Conservation (phyloP, 2,329 filamentous ascomycete genomes). For the Penicillium psychrosexuale region DNA sequence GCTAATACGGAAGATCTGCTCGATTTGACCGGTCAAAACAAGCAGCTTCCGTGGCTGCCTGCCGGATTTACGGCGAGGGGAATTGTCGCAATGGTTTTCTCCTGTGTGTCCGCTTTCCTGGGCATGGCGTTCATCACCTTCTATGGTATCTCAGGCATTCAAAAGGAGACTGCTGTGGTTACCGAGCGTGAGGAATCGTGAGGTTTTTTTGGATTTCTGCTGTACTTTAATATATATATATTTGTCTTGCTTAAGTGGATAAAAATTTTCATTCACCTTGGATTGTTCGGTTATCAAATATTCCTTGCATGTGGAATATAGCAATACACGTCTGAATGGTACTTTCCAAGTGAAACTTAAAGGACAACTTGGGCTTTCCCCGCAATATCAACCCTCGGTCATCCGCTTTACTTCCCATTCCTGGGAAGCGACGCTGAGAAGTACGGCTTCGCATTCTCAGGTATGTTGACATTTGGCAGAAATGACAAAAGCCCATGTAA, state of each 20-base stretch:
- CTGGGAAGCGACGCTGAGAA: constrained; percentile 65
- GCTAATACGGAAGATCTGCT: constrained; percentile 64
- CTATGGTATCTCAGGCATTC: constrained; percentile 48
- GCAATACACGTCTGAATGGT: not conserved
- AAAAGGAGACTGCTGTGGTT: not conserved
- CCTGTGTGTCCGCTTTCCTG: constrained; percentile 63
- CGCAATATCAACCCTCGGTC: constrained; percentile 81
- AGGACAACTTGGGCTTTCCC: constrained; percentile 90
- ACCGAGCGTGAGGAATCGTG: not conserved
- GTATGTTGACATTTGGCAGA: constrained; percentile 39
- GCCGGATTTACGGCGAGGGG: constrained; percentile 68
- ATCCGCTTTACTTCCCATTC: constrained; percentile 73
- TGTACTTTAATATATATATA: not conserved
- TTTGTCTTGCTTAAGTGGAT: not conserved
- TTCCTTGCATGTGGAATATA: not conserved
- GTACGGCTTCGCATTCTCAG: constrained; percentile 84
- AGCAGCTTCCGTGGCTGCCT: constrained; percentile 56
- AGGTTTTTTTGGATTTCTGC: not conserved
- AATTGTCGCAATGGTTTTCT: constrained; percentile 72
- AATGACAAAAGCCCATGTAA: too few species aligned
- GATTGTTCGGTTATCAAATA: not conserved
- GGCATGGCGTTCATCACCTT: constrained; percentile 66
- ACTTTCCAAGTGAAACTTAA: not conserved
- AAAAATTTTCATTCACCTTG: not conserved
- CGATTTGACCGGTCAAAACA: constrained; percentile 62